Conservation (phyloP, 495 filamentous ascomycete species). For the Xylaria cubensis region DNA sequence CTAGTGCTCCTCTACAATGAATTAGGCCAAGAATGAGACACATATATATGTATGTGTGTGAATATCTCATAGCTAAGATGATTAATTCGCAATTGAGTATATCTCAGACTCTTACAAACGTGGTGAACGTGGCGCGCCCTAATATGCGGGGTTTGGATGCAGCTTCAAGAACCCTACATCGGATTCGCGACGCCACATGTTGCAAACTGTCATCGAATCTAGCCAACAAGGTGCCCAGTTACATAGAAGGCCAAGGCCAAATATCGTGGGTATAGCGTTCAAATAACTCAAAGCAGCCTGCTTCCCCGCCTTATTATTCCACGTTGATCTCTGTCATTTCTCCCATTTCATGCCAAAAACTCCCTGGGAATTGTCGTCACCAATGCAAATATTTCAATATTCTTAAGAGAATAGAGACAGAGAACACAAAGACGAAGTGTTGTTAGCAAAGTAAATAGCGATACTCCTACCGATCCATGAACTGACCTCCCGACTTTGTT, state of each 20-base stretch:
- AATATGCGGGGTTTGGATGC: background rate
- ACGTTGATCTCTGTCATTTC: background rate
- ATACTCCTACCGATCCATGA: background rate
- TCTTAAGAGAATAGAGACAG: background rate
- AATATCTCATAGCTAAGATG: background rate
- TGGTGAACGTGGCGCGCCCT: background rate
- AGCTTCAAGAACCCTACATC: background rate
- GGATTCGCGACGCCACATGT: background rate
- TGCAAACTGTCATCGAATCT: background rate
- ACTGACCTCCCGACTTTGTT: background rate
- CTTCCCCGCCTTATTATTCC: background rate
- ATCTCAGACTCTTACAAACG: background rate
- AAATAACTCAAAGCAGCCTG: background rate
- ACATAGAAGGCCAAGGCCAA: background rate
- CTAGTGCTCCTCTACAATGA: background rate
- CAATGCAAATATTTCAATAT: background rate
- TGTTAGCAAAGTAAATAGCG: background rate
- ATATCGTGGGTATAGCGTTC: no score
- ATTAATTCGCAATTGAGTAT: background rate
- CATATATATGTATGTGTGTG: background rate
- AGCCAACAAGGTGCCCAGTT: background rate
- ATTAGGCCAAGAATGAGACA: background rate
- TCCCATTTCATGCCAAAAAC: background rate
- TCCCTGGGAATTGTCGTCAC: background rate
- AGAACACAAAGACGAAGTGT: background rate